Evolutionary conservation across 495 filamentous ascomycete species (phyloP).

Genomic region (Rhypophila decipiens): DNA sequence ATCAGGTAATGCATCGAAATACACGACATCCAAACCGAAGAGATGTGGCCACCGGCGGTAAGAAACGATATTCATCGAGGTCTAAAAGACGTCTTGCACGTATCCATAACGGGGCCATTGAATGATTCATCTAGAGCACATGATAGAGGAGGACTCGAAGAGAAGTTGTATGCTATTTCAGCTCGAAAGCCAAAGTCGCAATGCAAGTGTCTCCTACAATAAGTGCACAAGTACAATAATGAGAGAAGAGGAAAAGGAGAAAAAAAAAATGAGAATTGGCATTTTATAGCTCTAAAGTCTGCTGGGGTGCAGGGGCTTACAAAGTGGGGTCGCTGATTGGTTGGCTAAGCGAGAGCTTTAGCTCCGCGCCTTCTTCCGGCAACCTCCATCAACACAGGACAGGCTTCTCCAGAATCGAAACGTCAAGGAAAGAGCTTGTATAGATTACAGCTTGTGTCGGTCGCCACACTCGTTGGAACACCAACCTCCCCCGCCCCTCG

Average conservation of each 20-base stretch:
- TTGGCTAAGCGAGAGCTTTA: slow-evolving; percentile 15
- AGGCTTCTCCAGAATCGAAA: background rate
- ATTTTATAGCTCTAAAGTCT: slow-evolving; percentile 14
- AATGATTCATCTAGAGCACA: slow-evolving; percentile 50
- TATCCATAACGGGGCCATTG: slow-evolving; percentile 52
- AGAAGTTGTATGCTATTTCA: slow-evolving; percentile 8
- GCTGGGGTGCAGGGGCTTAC: slow-evolving; percentile 9
- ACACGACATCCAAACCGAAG: background rate
- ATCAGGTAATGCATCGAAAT: background rate
- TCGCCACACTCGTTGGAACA: slow-evolving; percentile 4
- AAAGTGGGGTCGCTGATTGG: slow-evolving; percentile 22
- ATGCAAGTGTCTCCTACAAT: slow-evolving; percentile 69
- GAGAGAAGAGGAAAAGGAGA: slow-evolving; percentile 32
- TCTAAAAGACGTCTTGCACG: slow-evolving; percentile 42
- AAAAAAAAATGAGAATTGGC: too few species aligned
- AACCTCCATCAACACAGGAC: slow-evolving; percentile 1
- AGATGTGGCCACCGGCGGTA: slow-evolving; percentile 58
- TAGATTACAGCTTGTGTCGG: slow-evolving; percentile 10
- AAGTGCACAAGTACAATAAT: slow-evolving; percentile 63
- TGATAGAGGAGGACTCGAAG: slow-evolving; percentile 56
- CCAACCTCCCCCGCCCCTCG: slow-evolving; percentile 3
- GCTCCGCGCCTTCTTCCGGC: slow-evolving; percentile 14
- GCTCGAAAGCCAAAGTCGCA: slow-evolving; percentile 16
- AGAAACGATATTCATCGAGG: slow-evolving; percentile 49
- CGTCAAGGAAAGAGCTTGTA: slow-evolving; percentile 2